Base-by-base conservation (phyloP, 345 rosid genomes). In the Turnera subulata region DNA sequence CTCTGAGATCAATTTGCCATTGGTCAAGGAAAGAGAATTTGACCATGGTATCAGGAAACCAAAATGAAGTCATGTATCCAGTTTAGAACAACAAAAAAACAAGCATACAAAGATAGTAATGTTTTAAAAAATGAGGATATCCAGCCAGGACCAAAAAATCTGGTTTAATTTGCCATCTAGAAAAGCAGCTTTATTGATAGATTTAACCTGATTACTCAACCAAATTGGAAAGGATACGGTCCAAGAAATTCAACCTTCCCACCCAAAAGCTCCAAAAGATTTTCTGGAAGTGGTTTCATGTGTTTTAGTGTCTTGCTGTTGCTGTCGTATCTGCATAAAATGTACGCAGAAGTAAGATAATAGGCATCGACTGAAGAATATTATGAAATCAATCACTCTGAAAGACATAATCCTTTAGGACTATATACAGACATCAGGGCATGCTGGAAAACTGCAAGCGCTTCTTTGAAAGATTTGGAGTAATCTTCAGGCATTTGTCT, bases 391-490 rank as follows among this genome's bases (percentile, higher is more conserved):
- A 21, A 20, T 50, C 23, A 37, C 11, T 33, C 22, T 6, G 37
- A 17, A 29, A 23, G 6, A 11, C 4, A 9, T 42, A 5, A 42
- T 4, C 0, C 1, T 29, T 42, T 13, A 42, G 11, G 0, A 42
- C n/a, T 33, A 18, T 53, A 24, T 22, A 60, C 96, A 16, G 57
- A 84, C 93, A 86, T 72, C 64, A 77, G 73, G 25, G 96, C 96
- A 64, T 92, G 84, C 73, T 74, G 93, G 73, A 92, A 92, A 56
- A 92, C 98, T 20, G 93, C 82, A 68, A 77, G 60, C 46, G 95
- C 90, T 73, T 88, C 89, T 55, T 64, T 76, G 71, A 88, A 86
- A 46, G 78, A 80, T 61, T 76, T 80, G 69, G 73, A 32, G 67
- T 92, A 86, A 64, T 81, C 87, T 73, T 83, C 98, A 37, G 95